Evolutionary conservation across 495 filamentous ascomycete genomes (phyloP).

Genomic region (Penicillium alfredii): DNA sequence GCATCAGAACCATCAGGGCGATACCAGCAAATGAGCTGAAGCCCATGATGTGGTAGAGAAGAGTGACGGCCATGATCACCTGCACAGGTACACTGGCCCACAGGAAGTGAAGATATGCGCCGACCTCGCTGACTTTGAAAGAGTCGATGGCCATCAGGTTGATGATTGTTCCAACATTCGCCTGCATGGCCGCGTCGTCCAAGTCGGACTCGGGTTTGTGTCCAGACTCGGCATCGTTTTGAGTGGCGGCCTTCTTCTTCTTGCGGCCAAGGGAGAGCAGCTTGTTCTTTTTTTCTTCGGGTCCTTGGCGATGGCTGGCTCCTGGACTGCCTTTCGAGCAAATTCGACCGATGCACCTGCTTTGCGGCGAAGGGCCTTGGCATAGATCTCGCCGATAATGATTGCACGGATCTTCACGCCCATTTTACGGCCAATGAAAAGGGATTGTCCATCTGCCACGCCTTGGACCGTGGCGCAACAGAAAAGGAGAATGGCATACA

Average conservation of each 20-base stretch:
- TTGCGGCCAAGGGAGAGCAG: slow-evolving; percentile 53
- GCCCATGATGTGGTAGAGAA: slow-evolving; percentile 87
- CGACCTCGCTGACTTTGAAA: slow-evolving; percentile 93
- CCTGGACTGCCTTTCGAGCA: slow-evolving; percentile 38
- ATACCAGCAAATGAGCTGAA: slow-evolving; percentile 92
- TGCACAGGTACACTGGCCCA: slow-evolving; percentile 82
- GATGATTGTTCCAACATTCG: slow-evolving; percentile 92
- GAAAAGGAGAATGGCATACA: slow-evolving; percentile 88
- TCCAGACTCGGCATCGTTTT: slow-evolving; percentile 26
- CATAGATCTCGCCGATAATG: slow-evolving; percentile 95
- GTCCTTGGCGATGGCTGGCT: slow-evolving; percentile 20
- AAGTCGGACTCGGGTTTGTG: slow-evolving; percentile 34
- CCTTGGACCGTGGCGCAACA: slow-evolving; percentile 72
- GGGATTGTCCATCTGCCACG: slow-evolving; percentile 75
- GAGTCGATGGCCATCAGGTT: slow-evolving; percentile 99
- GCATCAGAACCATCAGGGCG: slow-evolving; percentile 78
- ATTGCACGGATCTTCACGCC: slow-evolving; percentile 90
- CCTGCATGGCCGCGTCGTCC: slow-evolving; percentile 59
- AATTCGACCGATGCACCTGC: slow-evolving; percentile 65
- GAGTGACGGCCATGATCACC: slow-evolving; percentile 62
- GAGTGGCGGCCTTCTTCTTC: slow-evolving; percentile 47
- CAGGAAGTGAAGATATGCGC: slow-evolving; percentile 86
- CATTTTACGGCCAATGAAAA: slow-evolving; percentile 90
- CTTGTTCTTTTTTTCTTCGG: slow-evolving; percentile 42
- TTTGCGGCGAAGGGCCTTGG: slow-evolving; percentile 90